Base-by-base conservation (phyloP, 805 yeast species). In the Metahyphopichia silvanorum region DNA sequence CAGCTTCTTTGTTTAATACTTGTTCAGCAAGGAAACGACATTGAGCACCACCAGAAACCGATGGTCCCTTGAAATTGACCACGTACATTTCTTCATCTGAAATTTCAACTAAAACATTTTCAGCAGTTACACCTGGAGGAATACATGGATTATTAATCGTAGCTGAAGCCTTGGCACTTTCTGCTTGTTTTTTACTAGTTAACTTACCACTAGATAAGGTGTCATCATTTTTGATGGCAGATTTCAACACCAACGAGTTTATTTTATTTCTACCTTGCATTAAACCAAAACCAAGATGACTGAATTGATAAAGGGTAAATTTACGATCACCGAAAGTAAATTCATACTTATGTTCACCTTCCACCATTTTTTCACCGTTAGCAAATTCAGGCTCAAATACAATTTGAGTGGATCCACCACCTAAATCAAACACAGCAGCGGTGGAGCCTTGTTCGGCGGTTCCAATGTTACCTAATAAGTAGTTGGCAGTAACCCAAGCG, bases 321-420 rank as follows among this genome's bases (percentile, higher is more conserved):
- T 82, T 74, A 43, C 86, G 71, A 36, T 82, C 83, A 39, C 96
- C 98, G 59, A 91, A 93, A 15, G 71, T 59, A 46, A 88, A 71
- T 41, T 76, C 75, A 55, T 80, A 88, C 60, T 86, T 85, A 65
- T 87, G 95, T 53, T 89, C 97, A 38, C 97, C 95, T 9, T 81
- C 88, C 29, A 74, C 63, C 83, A 91, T 76, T 43, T 67, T 55
- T 48, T 80, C 82, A 27, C 76, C 67, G 33, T 67, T 60, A 20
- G 57, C 52, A 53, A 79, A 79, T n/a, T 74, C 73, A 15, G 99
- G 99, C 69, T 93, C 98, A 59, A 93, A 93, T 5, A 93, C 99
- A 64, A 93, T 88, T 66, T 94, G 98, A 10, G 99, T 93, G 5
- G 97, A 87, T 4, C 98, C 98, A 51, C 98, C 98, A 48, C 98